phyloP scores from a whole-genome alignment of 148 eudicot species.

The Vaccinium corymbosum region DNA sequence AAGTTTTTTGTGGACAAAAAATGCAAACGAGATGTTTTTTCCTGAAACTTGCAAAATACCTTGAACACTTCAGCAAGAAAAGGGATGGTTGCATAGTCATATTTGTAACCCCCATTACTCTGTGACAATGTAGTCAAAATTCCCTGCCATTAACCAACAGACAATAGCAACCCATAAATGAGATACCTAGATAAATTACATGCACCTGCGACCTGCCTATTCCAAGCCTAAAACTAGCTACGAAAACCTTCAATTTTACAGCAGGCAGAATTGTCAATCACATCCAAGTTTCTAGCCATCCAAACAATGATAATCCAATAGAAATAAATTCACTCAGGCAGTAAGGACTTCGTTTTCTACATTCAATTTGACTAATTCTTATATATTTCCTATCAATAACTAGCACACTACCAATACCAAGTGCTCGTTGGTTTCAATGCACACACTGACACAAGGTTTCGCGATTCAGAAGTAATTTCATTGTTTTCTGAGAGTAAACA shows the following conservation, averaged over 20 bases:
- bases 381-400: neutral
- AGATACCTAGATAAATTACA: neutral
- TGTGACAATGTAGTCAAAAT: conserved; percentile 63
- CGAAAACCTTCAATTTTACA: neutral
- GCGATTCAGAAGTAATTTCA: neutral
- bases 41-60: conserved; percentile 27
- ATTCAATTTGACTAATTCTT: neutral
- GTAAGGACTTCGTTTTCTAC: neutral
- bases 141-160: conserved; percentile 37
- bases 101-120: conserved; percentile 58
- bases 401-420: neutral
- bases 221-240: neutral
- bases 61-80: conserved; percentile 72
- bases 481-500: neutral
- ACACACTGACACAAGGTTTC: neutral
- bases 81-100: conserved; percentile 70
- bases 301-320: neutral
- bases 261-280: neutral
- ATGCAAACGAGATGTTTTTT: neutral
- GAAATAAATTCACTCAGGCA: neutral
- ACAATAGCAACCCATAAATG: neutral
- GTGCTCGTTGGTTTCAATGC: neutral
- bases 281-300: neutral
- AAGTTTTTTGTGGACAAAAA: neutral
- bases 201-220: neutral